Evolutionary conservation across 495 filamentous ascomycete species (phyloP).

Genomic region (Viridothelium virens): DNA sequence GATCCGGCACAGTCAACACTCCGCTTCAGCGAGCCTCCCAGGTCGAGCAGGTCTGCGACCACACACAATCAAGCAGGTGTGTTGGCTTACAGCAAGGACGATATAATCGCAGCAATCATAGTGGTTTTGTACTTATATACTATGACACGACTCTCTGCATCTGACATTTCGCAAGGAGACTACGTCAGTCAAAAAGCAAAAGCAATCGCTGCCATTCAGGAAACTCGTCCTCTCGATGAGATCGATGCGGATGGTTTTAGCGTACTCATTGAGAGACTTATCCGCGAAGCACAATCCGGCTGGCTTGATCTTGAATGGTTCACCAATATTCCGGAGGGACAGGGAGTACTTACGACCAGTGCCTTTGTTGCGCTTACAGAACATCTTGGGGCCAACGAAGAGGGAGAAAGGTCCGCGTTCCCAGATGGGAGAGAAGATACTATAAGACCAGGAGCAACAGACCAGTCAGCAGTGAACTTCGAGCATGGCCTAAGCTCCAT

Average conservation of each 20-base stretch:
- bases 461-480: constrained; percentile 31
- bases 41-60: neutral
- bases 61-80: neutral
- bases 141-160: constrained; percentile 33
- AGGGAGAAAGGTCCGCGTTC: constrained; percentile 25
- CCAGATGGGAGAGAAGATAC: constrained; percentile 23
- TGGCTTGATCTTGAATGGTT: constrained; percentile 35
- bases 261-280: constrained; percentile 22
- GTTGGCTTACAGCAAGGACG: constrained; percentile 15
- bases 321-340: constrained; percentile 23
- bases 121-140: constrained; percentile 62
- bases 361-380: constrained; percentile 32
- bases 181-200: constrained; percentile 37
- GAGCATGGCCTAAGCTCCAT: constrained; percentile 62
- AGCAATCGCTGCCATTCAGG: constrained; percentile 29
- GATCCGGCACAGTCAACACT: too few relatives aligned
- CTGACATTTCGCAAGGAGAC: constrained; percentile 35
- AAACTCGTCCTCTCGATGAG: constrained; percentile 8
- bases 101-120: constrained; percentile 47
- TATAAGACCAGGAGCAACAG: constrained; percentile 25
- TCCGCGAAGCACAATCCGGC: constrained; percentile 27
- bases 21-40: too few relatives aligned
- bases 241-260: constrained; percentile 18
- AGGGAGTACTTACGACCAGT: neutral
- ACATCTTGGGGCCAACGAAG: constrained; percentile 28